A percentile compares a stretch with the other conserved stretches of the same genome.
Evolutionary conservation across 192 early-diverging fungal species (phyloP).

Genomic region (Coemansia biformis): DNA sequence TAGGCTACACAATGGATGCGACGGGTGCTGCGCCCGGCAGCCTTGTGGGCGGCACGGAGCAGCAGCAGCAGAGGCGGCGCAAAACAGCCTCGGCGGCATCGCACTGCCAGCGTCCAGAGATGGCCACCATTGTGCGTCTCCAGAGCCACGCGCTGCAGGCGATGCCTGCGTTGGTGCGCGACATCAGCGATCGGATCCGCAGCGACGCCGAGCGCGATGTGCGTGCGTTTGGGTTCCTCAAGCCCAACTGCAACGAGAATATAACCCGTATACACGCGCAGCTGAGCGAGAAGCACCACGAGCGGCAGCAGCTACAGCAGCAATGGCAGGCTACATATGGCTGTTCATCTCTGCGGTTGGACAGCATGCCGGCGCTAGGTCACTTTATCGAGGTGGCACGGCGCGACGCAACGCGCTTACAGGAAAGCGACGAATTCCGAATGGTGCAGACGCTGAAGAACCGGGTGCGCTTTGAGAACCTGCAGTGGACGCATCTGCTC

Average conservation of each 20-base stretch:
- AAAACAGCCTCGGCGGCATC: background rate
- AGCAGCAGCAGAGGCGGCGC: background rate
- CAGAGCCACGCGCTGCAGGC: slow-evolving; percentile 42
- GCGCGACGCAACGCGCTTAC: slow-evolving; percentile 41
- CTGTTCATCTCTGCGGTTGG: slow-evolving; percentile 38
- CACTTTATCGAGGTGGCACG: slow-evolving; percentile 56
- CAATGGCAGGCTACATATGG: slow-evolving; percentile 28
- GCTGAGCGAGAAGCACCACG: slow-evolving; percentile 40
- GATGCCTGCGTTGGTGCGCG: slow-evolving; percentile 30
- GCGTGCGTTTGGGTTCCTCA: slow-evolving; percentile 53
- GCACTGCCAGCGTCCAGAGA: slow-evolving; percentile 1
- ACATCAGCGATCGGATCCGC: slow-evolving; percentile 49
- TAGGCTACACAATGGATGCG: slow-evolving; percentile 21
- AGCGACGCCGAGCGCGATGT: slow-evolving; percentile 41
- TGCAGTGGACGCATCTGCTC: slow-evolving; percentile 57
- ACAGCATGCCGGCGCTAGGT: slow-evolving; percentile 37
- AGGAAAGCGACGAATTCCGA: slow-evolving; percentile 18
- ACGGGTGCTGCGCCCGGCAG: background rate
- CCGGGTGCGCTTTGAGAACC: slow-evolving; percentile 54
- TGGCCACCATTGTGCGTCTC: slow-evolving; percentile 14
- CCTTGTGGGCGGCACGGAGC: background rate
- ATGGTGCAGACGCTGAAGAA: slow-evolving; percentile 51
- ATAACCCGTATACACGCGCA: slow-evolving; percentile 40
- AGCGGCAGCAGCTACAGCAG: slow-evolving; percentile 39
- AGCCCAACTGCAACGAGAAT: slow-evolving; percentile 34